phyloP scores from a whole-genome alignment of 805 yeast genomes.

The Wickerhamiella azyma region DNA sequence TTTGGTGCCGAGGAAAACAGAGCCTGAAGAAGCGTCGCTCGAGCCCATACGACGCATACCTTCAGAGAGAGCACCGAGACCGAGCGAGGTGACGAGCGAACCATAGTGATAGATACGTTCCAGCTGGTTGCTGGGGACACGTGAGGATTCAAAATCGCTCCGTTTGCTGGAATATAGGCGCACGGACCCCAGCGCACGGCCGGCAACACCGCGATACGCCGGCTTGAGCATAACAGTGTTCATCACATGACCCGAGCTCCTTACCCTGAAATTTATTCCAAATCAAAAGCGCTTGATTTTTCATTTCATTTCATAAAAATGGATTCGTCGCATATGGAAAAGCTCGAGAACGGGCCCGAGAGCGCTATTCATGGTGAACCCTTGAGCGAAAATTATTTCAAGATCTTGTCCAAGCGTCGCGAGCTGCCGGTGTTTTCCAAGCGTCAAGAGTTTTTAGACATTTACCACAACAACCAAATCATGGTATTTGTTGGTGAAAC shows the following conservation, averaged over 20 bases:
- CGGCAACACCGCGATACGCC: neutral
- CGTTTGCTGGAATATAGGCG: neutral
- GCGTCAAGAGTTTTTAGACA: slow-evolving; percentile 71
- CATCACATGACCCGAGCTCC: neutral
- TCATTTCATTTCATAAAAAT: neutral
- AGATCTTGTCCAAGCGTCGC: slow-evolving; percentile 64
- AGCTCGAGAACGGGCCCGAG: slow-evolving; percentile 17
- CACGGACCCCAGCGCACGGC: neutral
- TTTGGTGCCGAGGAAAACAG: slow-evolving; percentile 57
- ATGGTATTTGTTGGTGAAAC: slow-evolving; percentile 99
- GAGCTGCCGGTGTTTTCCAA: slow-evolving; percentile 90
- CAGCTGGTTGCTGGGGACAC: slow-evolving; percentile 79
- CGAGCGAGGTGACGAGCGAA: slow-evolving; percentile 79
- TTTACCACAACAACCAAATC: slow-evolving; percentile 78
- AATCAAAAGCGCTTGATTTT: neutral
- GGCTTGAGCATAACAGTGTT: neutral
- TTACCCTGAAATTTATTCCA: neutral
- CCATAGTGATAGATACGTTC: slow-evolving; percentile 90
- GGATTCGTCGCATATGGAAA: neutral
- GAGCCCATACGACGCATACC: slow-evolving; percentile 46
- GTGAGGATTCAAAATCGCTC: slow-evolving; percentile 41
- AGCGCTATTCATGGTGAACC: slow-evolving; percentile 72
- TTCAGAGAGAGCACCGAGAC: slow-evolving; percentile 68
- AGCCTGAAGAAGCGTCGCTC: slow-evolving; percentile 27
- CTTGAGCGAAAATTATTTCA: slow-evolving; percentile 55